Percentiles rank a stretch among this genome's conserved stretches.
These are phyloP conservation scores for Stemphylium lycopersici DNA, from an alignment of 2,329 filamentous ascomycete genomes.

Conservation along the genomic window DNA sequence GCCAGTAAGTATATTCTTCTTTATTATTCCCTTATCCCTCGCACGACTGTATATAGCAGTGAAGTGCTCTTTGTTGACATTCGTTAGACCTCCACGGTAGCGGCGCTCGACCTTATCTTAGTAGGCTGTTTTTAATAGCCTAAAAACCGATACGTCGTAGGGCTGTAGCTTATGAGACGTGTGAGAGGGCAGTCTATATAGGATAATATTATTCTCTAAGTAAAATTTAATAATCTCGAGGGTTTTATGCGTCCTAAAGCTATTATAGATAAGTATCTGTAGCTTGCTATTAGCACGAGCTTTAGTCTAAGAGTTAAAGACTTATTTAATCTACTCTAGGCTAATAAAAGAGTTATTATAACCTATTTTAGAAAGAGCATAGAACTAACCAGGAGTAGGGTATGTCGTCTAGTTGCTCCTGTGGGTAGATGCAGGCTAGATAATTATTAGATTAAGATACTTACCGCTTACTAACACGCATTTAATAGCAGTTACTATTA, in stretches of 20 bases:
- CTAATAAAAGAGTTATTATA: slow-evolving; percentile 6
- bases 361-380: not conserved
- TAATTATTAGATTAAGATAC: no score
- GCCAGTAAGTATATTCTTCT: slow-evolving; percentile 36
- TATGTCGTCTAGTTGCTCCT: no score
- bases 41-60: slow-evolving; percentile 6
- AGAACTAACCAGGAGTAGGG: no score
- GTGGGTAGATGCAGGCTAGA: no score
- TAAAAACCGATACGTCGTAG: not conserved
- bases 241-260: slow-evolving; percentile 41
- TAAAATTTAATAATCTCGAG: slow-evolving; percentile 42
- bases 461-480: no score
- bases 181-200: not conserved
- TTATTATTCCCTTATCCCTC: slow-evolving; percentile 24
- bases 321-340: slow-evolving; percentile 3
- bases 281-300: not conserved
- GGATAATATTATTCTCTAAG: slow-evolving; percentile 41
- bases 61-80: slow-evolving; percentile 5
- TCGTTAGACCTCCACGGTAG: not conserved
- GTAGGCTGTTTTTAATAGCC: slow-evolving; percentile 1
- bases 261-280: slow-evolving; percentile 1
- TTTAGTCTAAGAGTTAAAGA: slow-evolving; percentile 4
- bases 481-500: no score
- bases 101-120: slow-evolving; percentile 2
- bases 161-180: not conserved